Evolutionary conservation across 768 basidiomycete genomes (phyloP), one percentile per base, ranked within the genome.

Genomic region (Chalciporus chontae): DNA sequence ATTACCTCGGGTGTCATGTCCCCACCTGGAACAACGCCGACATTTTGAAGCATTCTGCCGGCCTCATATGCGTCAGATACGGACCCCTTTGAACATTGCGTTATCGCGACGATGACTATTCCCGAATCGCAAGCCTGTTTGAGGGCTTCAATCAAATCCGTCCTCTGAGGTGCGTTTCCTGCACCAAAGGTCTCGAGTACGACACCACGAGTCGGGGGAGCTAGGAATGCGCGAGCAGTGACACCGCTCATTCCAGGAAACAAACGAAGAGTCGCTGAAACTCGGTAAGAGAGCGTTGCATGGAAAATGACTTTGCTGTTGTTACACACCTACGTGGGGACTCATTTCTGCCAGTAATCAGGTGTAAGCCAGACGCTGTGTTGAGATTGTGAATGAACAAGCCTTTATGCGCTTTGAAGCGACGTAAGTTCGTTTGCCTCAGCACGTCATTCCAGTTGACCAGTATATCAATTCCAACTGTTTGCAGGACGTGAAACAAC

Each of bases 1-100:
- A 36, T 51, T 51, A 90, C 90, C 80, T 95, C 92, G n/a, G 92
- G 90, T 1, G 94, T 96, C 93, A 95, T 94, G 66, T 96, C 94
- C 23, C 81, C 82, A 6, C 93, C 93, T 0, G 89, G 77, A 11
- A 94, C 79, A 17, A 94, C 85, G 0, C 93, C 92, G n/a, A 73
- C 77, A 41, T 81, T 76, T 29, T 83, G 71, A 18, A 94, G 72
- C 3, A 79, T 77, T 56, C 84, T 73, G 4, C 88, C 90, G 11
- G 87, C 86, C 69, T 88, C 84, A 57, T 94, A 94, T 14, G 85
- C 83, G 59, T 87, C 83, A 8, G 85, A 87, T 8, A 97, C 94
- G 4, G 85, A 77, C 8, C 94, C 94, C 64, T 85, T 92, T 14
- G 82, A 63, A 62, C 94, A 96, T 61, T 97, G 94, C 0, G 91